Evolutionary conservation across 306 rosid species (phyloP), one percentile per base, ranked within the genome.

Genomic region (Canavalia gladiata): DNA sequence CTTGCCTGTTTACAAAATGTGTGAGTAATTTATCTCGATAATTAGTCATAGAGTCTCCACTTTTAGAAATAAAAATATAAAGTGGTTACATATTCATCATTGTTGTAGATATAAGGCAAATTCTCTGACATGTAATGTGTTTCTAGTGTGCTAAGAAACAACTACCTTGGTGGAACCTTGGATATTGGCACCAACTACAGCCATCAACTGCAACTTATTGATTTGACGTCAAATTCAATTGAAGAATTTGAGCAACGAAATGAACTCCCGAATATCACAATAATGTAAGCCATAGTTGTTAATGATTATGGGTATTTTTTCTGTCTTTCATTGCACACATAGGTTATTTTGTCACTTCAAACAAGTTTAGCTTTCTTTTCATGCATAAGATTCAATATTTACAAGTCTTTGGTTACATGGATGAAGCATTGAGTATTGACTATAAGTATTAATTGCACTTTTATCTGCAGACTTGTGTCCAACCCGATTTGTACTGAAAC

Each of bases 401-500:
- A 31, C 54, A 35, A 7, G 25, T 59, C 35, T 4, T 4, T 52
- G 11, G 4, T 37, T 41, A 66, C 34, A 42, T 8, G 52, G 3
- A 6, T 66, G 4, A 66, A 18, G 8, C 25, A 66, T 42, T 66
- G 5, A 12, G 6, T 18, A 54, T 37, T 18, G 25, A 18, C 25
- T 18, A 18, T 35, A 7, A 65, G 7, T 60, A 33, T n/a, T 63
- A 63, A 70, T 18, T 39, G 18, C 66, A 28, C 29, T 49, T 72
- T 8, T 30, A 3, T 54, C 10, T 85, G 51, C 82, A 90, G 93
- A 74, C 90, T 90, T 25, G 78, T 0, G 51, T 30, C 1, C 9
- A 91, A 91, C 77, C 91, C 90, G 6, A 4, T 82, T 72, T 91
- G 95, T 54, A 3, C 45, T 0, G 73, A 74, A 81, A 57, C 13